Evolutionary conservation across 2,329 filamentous ascomycete species (phyloP), one percentile per base, ranked within the genome.

Genomic region (Claviceps purpurea): DNA sequence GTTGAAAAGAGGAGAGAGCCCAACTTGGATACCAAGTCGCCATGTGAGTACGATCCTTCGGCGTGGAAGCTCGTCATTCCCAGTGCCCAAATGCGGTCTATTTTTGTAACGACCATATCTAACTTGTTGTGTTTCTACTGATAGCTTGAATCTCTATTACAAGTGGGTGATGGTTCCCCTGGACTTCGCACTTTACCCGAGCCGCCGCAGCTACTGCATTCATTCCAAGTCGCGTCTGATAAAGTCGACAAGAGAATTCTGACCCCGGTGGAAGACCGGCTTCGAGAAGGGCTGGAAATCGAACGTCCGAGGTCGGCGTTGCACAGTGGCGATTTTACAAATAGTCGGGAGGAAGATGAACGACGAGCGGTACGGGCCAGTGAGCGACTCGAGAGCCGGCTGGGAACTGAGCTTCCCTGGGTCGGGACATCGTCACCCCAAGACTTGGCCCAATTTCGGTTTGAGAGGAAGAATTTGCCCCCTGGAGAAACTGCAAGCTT

Each of bases 271-370:
- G 67, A 71, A 46, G 68, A 73, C 53, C 70, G 72, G 55, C 59
- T 78, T 46, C 71, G 72, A 54, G 73, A 79, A 53, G 78, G 81
- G 5, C 63, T 79, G 56, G 78, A 81, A 56, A 91, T 95, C 56
- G 84, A 90, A 65, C 79, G 90, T 50, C 91, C 91, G 47, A 76
- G 87, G 51, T 97, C 91, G 37, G 82, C 82, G 46, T 69, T 85
- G 11, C 82, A 86, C 58, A 81, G 77, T 55, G 82, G 82, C 4
- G 77, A 85, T 61, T 86, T 86, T 54, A 83, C 80, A 2, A 71
- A 63, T 37, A 62, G 67, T 39, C 58, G 65, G 45, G 49, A 56
- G 5, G 56, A 53, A 14, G 53, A 57, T 16, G 57, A 56, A 20
- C 50, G 54, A 26, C 56, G 47, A 42, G 18, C 47, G 39, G 53